Evolutionary conservation across 176 grass and related monocot genomes (phyloP).

Genomic region (Zoysia pacifica): DNA sequence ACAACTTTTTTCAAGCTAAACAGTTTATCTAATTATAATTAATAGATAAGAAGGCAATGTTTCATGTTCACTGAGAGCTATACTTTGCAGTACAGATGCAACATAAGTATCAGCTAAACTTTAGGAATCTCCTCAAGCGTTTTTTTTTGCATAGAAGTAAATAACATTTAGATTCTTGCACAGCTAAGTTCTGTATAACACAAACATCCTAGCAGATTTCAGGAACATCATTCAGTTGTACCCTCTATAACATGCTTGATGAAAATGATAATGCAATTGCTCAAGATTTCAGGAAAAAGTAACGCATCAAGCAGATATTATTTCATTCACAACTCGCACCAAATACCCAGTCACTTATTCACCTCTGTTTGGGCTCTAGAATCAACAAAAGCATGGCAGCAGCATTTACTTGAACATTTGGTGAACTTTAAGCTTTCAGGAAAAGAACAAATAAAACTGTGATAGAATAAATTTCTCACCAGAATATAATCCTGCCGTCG

Average conservation of each 20-base stretch:
- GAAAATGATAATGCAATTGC: conserved; percentile 27
- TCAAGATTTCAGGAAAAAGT: neutral
- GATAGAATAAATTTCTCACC: conserved; percentile 54
- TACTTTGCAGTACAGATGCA: neutral
- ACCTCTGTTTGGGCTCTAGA: conserved; percentile 6
- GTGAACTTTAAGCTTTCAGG: neutral
- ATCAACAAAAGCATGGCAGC: neutral
- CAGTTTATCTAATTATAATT: neutral
- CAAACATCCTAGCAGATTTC: neutral
- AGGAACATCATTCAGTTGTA: neutral
- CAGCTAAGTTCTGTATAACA: neutral
- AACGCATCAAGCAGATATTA: neutral
- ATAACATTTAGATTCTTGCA: neutral
- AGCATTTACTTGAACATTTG: conserved; percentile 18
- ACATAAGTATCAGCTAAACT: conserved; percentile 18
- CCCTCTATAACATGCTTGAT: conserved; percentile 15
- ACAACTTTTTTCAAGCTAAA: neutral
- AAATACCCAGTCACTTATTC: neutral
- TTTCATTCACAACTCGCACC: neutral
- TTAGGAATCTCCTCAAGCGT: neutral
- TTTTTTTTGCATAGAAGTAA: conserved; percentile 28
- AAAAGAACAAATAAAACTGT: conserved; percentile 4
- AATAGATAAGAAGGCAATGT: neutral
- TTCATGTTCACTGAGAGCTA: neutral
- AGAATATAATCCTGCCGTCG: conserved; percentile 86